Evolutionary conservation across 768 basidiomycete species (phyloP).

Genomic region (Kwoniella europaea): DNA sequence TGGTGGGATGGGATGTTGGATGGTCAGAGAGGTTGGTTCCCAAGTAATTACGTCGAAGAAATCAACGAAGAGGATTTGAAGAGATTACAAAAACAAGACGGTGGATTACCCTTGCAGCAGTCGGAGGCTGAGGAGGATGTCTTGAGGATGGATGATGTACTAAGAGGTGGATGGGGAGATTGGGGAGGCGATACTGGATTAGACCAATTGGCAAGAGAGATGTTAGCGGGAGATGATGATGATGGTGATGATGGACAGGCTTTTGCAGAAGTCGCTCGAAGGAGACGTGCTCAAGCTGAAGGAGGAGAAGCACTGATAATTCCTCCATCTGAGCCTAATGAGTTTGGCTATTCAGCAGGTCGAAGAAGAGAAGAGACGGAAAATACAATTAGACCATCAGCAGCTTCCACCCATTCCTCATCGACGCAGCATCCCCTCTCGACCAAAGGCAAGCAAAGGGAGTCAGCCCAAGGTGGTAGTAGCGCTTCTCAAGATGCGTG

Average conservation of each 20-base stretch:
- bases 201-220: slow-evolving; percentile 44
- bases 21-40: slow-evolving; percentile 85
- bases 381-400: slow-evolving; percentile 29
- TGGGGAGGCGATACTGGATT: slow-evolving; percentile 31
- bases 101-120: not conserved
- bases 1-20: slow-evolving; percentile 98
- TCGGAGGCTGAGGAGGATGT: slow-evolving; percentile 24
- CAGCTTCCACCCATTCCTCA: slow-evolving; percentile 9
- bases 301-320: slow-evolving; percentile 5
- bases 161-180: slow-evolving; percentile 22
- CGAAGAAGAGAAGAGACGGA: slow-evolving; percentile 38
- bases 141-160: slow-evolving; percentile 26
- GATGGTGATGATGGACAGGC: slow-evolving; percentile 21
- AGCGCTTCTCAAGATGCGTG: slow-evolving; percentile 67
- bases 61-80: slow-evolving; percentile 64
- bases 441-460: slow-evolving; percentile 7
- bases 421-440: slow-evolving; percentile 4
- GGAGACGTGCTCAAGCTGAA: slow-evolving; percentile 18
- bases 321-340: slow-evolving; percentile 1
- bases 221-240: slow-evolving; percentile 39
- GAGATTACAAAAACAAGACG: slow-evolving; percentile 26
- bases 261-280: slow-evolving; percentile 7
- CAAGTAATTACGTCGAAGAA: slow-evolving; percentile 86
- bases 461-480: slow-evolving; percentile 1
- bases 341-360: slow-evolving; percentile 10